phyloP scores from a whole-genome alignment of 1,284 basidiomycete species.

The Trichosporon ovoides region DNA sequence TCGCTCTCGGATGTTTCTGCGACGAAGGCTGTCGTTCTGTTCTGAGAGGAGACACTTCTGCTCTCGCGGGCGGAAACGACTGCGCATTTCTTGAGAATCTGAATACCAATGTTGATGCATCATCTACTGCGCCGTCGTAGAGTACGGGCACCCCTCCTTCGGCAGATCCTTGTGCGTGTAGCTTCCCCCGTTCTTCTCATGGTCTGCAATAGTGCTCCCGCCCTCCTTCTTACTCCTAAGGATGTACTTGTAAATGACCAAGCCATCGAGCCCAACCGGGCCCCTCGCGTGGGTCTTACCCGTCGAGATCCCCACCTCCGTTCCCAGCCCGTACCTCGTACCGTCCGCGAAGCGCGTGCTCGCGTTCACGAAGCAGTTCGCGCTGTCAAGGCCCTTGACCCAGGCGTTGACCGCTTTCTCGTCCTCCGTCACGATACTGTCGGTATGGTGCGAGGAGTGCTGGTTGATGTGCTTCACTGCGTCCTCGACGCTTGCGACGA shows the following conservation, averaged over 20 bases:
- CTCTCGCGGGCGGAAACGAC: neutral
- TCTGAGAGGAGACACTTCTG: too few relatives aligned
- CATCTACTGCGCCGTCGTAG: neutral
- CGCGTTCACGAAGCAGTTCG: slow-evolving; percentile 91
- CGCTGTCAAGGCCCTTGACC: slow-evolving; percentile 80
- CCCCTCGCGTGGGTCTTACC: slow-evolving; percentile 94
- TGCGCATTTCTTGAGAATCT: too few relatives aligned
- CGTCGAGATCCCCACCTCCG: slow-evolving; percentile 96
- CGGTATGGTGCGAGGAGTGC: slow-evolving; percentile 93
- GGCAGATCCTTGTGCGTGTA: slow-evolving; percentile 63
- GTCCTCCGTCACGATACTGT: slow-evolving; percentile 84
- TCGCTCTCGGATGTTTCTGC: too few relatives aligned
- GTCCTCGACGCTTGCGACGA: slow-evolving; percentile 62
- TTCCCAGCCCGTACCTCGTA: slow-evolving; percentile 93
- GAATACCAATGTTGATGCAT: too few relatives aligned
- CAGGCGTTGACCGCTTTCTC: slow-evolving; percentile 64
- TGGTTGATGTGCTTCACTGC: slow-evolving; percentile 88
- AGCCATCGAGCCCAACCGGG: slow-evolving; percentile 90
- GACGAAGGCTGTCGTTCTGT: too few relatives aligned
- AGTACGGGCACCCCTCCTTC: slow-evolving; percentile 34
- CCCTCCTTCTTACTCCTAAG: slow-evolving; percentile 64
- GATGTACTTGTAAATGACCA: slow-evolving; percentile 93
- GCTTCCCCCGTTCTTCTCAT: slow-evolving; percentile 57
- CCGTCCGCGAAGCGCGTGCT: slow-evolving; percentile 95
- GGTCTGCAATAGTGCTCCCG: slow-evolving; percentile 63